These are phyloP conservation scores for Aspergillus cristatus DNA, from an alignment of 495 filamentous ascomycete genomes.

Conservation along the genomic window DNA sequence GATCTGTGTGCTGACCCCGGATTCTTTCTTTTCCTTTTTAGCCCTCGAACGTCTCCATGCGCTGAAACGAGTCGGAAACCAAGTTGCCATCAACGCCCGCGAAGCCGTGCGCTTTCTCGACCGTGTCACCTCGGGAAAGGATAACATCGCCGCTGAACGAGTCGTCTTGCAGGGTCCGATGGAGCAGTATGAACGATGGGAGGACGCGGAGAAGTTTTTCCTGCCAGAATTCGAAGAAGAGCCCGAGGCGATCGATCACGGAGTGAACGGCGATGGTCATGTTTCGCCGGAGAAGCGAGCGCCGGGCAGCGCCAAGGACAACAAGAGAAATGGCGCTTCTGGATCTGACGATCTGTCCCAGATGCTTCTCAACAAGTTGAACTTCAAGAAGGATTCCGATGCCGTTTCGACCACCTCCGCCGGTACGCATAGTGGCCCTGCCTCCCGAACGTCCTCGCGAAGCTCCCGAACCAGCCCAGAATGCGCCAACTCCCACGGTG, in stretches of 20 bases:
- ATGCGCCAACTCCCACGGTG: conserved; percentile 25
- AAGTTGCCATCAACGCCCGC: conserved; percentile 50
- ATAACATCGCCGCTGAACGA: conserved; percentile 36
- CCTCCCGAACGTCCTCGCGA: conserved; percentile 40
- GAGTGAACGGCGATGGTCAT: conserved; percentile 5
- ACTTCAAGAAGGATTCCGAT: conserved; percentile 40
- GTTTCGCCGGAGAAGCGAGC: conserved; percentile 9
- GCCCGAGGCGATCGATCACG: conserved; percentile 18
- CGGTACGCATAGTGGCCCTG: conserved; percentile 35
- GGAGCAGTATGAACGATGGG: conserved; percentile 51
- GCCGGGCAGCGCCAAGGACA: conserved; percentile 6
- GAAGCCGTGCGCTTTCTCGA: conserved; percentile 60
- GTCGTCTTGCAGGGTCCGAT: conserved; percentile 47
- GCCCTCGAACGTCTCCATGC: conserved; percentile 48
- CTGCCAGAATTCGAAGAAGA: conserved; percentile 44
- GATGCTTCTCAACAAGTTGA: conserved; percentile 44
- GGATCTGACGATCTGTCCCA: conserved; percentile 37
- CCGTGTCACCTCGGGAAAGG: conserved; percentile 47
- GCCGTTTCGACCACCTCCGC: conserved; percentile 40
- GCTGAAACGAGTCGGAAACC: conserved; percentile 47
- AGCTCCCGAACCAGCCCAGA: conserved; percentile 43
- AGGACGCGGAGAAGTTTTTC: conserved; percentile 53
- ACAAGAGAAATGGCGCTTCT: conserved; percentile 10
- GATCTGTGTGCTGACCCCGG: conserved; percentile 9
- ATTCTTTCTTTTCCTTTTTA: no score